A percentile compares a stretch with the other conserved stretches of the same genome.
phyloP scores from a whole-genome alignment of 805 yeast genomes.

The Pichia heedii region DNA sequence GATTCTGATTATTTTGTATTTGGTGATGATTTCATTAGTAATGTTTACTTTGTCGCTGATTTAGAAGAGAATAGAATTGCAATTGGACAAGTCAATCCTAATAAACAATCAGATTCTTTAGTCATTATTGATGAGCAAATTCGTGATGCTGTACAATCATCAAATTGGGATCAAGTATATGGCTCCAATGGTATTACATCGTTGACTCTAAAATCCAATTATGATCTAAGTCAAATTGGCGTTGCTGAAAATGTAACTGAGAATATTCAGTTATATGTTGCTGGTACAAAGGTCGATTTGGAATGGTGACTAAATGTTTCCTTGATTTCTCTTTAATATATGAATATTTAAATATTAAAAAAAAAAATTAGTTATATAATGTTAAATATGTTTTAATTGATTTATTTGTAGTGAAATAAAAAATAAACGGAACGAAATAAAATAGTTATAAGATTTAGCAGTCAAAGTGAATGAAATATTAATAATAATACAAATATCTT shows the following conservation, averaged over 20 bases:
- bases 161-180: slow-evolving; percentile 6
- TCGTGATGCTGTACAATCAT: slow-evolving; percentile 4
- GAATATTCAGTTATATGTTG: background rate
- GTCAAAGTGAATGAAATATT: no score
- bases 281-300: background rate
- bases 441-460: background rate
- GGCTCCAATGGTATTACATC: slow-evolving; percentile 1
- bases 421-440: background rate
- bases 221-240: background rate
- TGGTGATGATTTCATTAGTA: slow-evolving; percentile 46
- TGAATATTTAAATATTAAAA: background rate
- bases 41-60: slow-evolving; percentile 48
- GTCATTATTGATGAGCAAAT: slow-evolving; percentile 3
- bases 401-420: background rate
- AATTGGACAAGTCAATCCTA: slow-evolving; percentile 29
- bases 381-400: background rate
- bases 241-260: background rate
- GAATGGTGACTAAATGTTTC: background rate
- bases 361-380: background rate
- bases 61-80: slow-evolving; percentile 36
- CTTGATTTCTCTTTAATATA: background rate
- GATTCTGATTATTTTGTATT: slow-evolving; percentile 31
- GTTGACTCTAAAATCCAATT: background rate
- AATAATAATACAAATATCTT: no score
- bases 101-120: background rate